Evolutionary conservation across 2,329 filamentous ascomycete species (phyloP).

Genomic region (Fusarium sacchari): DNA sequence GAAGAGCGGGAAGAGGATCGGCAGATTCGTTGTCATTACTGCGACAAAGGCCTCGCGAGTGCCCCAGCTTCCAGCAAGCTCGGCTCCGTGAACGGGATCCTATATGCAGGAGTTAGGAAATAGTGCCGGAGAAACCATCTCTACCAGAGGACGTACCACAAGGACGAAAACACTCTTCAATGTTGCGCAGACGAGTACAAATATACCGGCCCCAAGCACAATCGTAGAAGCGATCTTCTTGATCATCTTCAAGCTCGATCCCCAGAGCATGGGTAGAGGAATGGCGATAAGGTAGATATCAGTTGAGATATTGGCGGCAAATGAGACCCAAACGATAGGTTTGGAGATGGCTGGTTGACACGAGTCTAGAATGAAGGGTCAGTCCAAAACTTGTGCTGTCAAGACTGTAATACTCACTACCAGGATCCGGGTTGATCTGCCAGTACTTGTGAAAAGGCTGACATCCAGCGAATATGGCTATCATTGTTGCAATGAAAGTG

Average conservation of each 20-base stretch:
- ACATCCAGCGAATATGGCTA: conserved; percentile 62
- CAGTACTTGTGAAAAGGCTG: conserved; percentile 63
- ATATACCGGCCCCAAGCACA: conserved; percentile 53
- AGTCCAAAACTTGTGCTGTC: neutral
- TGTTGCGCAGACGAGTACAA: conserved; percentile 52
- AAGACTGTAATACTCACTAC: conserved; percentile 53
- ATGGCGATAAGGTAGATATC: conserved; percentile 68
- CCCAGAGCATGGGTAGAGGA: conserved; percentile 61
- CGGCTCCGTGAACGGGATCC: conserved; percentile 52
- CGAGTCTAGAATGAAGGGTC: conserved; percentile 45
- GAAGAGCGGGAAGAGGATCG: conserved; percentile 56
- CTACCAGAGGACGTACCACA: conserved; percentile 38
- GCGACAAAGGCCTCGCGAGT: conserved; percentile 55
- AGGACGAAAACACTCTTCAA: conserved; percentile 52
- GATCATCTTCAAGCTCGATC: conserved; percentile 45
- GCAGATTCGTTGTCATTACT: conserved; percentile 53
- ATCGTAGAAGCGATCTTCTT: conserved; percentile 52
- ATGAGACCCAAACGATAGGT: conserved; percentile 61
- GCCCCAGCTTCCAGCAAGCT: conserved; percentile 52
- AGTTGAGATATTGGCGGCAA: conserved; percentile 62
- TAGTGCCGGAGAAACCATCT: fast-evolving
- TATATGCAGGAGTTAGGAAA: conserved; percentile 6
- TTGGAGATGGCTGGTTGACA: conserved; percentile 61
- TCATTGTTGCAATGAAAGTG: conserved; percentile 61
- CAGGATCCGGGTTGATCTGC: conserved; percentile 68